Conservation (phyloP, 257 asterid genomes). For the Leonotis leonurus region DNA sequence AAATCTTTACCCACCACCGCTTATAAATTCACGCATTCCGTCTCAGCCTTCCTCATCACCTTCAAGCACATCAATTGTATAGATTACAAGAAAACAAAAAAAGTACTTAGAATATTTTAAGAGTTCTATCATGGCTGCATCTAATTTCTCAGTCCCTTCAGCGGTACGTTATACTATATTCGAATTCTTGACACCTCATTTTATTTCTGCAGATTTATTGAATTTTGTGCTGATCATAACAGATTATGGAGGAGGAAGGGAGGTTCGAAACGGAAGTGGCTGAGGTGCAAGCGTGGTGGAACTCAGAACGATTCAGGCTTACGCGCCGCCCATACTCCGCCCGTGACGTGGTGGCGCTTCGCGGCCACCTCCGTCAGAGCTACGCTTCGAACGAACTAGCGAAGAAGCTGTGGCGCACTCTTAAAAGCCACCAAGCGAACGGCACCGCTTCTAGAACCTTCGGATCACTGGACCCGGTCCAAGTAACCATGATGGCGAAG, state of each 20-base stretch:
- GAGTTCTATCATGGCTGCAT: constrained; percentile 86
- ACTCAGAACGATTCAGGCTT: constrained; percentile 75
- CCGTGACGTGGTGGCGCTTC: constrained; percentile 79
- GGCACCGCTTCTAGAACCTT: constrained; percentile 92
- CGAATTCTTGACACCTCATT: no score
- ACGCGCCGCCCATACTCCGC: constrained; percentile 92
- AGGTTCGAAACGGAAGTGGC: constrained; percentile 83
- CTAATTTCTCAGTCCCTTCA: constrained; percentile 69
- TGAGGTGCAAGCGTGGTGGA: constrained; percentile 97
- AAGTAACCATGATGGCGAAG: constrained; percentile 97
- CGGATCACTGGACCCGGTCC: constrained; percentile 95
- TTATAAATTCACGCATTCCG: constrained; percentile 37
- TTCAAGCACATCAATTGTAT: constrained; percentile 13
- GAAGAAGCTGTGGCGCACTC: constrained; percentile 92
- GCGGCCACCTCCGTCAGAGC: constrained; percentile 67
- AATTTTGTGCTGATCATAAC: background rate
- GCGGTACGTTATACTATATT: constrained; percentile 52
- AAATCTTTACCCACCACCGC: constrained; percentile 16
- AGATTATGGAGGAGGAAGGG: constrained; percentile 96
- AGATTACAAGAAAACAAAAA: background rate
- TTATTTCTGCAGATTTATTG: no score
- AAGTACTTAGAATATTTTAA: background rate
- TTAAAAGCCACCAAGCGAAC: constrained; percentile 75
- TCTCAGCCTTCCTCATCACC: constrained; percentile 16
- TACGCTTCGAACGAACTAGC: constrained; percentile 84